phyloP scores from a whole-genome alignment of 176 grass and related monocot species.

The Microstegium vimineum region DNA sequence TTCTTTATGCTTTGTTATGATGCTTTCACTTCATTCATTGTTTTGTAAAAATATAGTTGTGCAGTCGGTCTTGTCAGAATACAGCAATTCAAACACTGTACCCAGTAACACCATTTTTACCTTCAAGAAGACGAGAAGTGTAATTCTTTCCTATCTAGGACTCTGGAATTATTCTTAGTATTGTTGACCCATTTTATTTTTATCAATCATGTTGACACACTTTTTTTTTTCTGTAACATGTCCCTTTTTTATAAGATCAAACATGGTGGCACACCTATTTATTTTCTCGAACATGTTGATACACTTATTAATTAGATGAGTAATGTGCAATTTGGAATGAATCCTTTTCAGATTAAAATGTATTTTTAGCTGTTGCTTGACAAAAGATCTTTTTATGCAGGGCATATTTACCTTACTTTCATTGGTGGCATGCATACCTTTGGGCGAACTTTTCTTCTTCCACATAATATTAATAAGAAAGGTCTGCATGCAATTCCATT shows the following conservation, averaged over 20 bases:
- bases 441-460: slow-evolving; percentile 99
- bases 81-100: not conserved
- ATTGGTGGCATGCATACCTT: slow-evolving; percentile 73
- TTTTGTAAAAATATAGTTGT: not conserved
- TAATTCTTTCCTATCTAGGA: slow-evolving; percentile 1
- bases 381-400: slow-evolving; percentile 51
- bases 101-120: not conserved
- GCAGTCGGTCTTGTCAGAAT: not conserved
- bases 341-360: not conserved
- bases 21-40: slow-evolving; percentile 5
- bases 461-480: slow-evolving; percentile 98
- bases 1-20: not conserved
- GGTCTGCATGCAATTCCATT: slow-evolving; percentile 43
- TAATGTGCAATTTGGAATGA: not conserved
- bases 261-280: not conserved
- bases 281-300: not conserved
- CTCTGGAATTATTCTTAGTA: slow-evolving; percentile 18
- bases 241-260: not conserved
- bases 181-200: not conserved
- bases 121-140: not conserved
- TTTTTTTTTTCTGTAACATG: not conserved
- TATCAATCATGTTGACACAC: not conserved
- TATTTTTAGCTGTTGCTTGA: slow-evolving; percentile 18
- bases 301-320: not conserved
- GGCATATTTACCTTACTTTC: slow-evolving; percentile 79